Evolutionary conservation across 208 protist genomes (phyloP).

Genomic region (Tritrichomonas foetus): DNA sequence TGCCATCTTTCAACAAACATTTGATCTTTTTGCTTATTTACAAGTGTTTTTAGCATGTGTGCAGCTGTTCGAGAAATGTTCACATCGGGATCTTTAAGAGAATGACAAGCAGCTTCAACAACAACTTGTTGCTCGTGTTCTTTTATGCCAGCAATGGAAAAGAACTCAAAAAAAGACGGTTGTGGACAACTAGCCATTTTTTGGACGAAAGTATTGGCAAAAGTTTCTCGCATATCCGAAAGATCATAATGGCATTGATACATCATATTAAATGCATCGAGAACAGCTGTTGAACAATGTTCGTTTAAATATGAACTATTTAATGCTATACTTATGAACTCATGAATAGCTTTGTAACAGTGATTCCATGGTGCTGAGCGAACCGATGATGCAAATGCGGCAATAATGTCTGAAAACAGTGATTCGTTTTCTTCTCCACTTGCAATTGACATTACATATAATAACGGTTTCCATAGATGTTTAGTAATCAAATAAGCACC

Average conservation of each 20-base stretch:
- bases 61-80: background rate
- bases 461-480: background rate
- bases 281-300: background rate
- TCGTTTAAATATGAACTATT: background rate
- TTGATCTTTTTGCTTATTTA: background rate
- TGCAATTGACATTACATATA: background rate
- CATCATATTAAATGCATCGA: background rate
- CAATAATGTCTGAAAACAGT: background rate
- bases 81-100: background rate
- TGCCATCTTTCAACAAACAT: background rate
- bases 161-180: background rate
- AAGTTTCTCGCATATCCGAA: background rate
- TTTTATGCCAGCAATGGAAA: background rate
- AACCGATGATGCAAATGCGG: background rate
- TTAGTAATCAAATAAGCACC: background rate
- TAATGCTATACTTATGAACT: background rate
- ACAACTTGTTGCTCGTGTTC: background rate
- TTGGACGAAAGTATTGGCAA: background rate
- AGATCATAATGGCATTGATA: background rate
- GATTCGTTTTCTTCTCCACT: background rate
- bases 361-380: background rate
- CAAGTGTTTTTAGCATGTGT: background rate
- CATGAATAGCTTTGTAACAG: background rate
- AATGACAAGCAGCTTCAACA: background rate
- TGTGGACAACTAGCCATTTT: background rate